Conservation (phyloP, 768 basidiomycete species). For the Tylopilus plumbeoviolaceoides region DNA sequence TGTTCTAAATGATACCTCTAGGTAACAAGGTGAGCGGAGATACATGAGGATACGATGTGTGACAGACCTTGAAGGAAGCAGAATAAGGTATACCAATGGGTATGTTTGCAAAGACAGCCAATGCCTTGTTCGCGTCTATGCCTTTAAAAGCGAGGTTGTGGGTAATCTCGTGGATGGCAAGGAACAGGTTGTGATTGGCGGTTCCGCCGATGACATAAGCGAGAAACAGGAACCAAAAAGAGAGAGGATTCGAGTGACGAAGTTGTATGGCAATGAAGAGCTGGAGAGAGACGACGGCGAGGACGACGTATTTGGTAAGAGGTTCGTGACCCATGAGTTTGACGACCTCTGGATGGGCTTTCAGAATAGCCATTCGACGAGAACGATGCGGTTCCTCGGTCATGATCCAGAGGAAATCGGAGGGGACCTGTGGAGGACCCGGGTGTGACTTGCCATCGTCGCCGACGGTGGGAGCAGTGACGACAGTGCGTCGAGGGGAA, state of each 20-base stretch:
- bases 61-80: slow-evolving; percentile 84
- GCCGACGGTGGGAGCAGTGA: slow-evolving; percentile 36
- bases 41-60: not conserved
- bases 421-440: slow-evolving; percentile 66
- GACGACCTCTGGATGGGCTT: slow-evolving; percentile 92
- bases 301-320: slow-evolving; percentile 86
- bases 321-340: slow-evolving; percentile 97
- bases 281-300: slow-evolving; percentile 77
- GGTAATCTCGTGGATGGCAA: slow-evolving; percentile 98
- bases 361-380: slow-evolving; percentile 83
- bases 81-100: slow-evolving; percentile 95
- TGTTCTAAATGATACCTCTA: slow-evolving; percentile 94
- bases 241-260: slow-evolving; percentile 64
- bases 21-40: slow-evolving; percentile 3
- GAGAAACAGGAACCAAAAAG: slow-evolving; percentile 63
- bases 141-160: slow-evolving; percentile 93
- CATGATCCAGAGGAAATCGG: slow-evolving; percentile 94
- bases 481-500: slow-evolving; percentile 48
- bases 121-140: slow-evolving; percentile 75
- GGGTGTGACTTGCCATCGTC: slow-evolving; percentile 41
- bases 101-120: slow-evolving; percentile 89
- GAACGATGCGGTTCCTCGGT: slow-evolving; percentile 96
- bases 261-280: slow-evolving; percentile 59
- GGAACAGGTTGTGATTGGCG: slow-evolving; percentile 95
- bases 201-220: slow-evolving; percentile 92